These are phyloP conservation scores for Vigna unguiculata DNA, from an alignment of 306 rosid genomes.

Conservation along the genomic window DNA sequence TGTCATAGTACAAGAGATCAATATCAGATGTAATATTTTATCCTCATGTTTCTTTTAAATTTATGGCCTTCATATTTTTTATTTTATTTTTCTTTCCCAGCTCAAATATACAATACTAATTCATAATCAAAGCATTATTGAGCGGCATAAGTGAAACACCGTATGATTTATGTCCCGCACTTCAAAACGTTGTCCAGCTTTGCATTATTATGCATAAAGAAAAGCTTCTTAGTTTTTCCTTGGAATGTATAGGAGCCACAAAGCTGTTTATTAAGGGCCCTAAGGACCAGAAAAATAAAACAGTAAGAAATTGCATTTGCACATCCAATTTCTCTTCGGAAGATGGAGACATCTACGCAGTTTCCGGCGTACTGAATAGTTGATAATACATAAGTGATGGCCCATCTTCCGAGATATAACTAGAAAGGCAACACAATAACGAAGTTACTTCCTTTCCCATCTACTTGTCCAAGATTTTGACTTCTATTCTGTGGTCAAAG, in stretches of 20 bases:
- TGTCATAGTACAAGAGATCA: conserved; percentile 39
- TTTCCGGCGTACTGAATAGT: conserved; percentile 33
- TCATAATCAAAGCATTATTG: not conserved
- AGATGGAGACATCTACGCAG: conserved; percentile 29
- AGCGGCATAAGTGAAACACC: not conserved
- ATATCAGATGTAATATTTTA: conserved; percentile 44
- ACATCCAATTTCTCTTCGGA: conserved; percentile 1
- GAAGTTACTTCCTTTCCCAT: conserved; percentile 32
- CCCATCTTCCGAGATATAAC: conserved; percentile 34
- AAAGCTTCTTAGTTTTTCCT: conserved; percentile 27
- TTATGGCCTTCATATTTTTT: not conserved
- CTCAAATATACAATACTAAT: not conserved
- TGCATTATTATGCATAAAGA: conserved; percentile 26
- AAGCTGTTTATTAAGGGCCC: conserved; percentile 15
- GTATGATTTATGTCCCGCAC: conserved; percentile 19
- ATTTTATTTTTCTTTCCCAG: not conserved
- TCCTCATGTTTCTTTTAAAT: not conserved
- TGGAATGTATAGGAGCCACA: conserved; percentile 36
- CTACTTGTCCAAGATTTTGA: not conserved
- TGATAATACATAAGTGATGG: conserved; percentile 27
- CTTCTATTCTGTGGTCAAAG: conserved; percentile 32
- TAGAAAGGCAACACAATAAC: conserved; percentile 32
- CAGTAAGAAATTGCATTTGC: conserved; percentile 41
- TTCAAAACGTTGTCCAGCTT: conserved; percentile 13
- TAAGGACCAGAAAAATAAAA: conserved; percentile 12